phyloP scores from a whole-genome alignment of 2,329 filamentous ascomycete genomes.

The Alternaria dauci region DNA sequence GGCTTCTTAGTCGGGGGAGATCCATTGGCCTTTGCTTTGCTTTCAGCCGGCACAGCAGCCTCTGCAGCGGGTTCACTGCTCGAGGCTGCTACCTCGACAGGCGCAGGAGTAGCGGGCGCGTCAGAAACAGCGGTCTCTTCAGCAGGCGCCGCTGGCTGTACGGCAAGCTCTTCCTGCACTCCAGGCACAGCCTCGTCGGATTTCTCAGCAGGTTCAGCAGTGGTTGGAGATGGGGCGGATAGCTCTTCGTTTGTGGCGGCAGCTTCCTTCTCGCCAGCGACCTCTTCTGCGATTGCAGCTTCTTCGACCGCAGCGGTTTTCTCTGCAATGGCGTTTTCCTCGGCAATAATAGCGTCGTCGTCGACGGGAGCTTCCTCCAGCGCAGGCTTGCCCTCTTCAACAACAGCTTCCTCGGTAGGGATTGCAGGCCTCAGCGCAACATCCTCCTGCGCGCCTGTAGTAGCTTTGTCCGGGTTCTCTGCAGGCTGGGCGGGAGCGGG shows the following conservation, averaged over 20 bases:
- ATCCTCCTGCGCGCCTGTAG: conserved; percentile 54
- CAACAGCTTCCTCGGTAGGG: conserved; percentile 44
- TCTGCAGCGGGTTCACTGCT: conserved; percentile 1
- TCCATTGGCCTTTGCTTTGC: conserved; percentile 30
- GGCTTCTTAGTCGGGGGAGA: conserved; percentile 17
- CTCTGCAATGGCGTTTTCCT: conserved; percentile 30
- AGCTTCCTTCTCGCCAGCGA: not conserved
- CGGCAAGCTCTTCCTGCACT: conserved; percentile 52
- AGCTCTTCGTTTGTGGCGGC: not conserved
- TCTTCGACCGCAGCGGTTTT: conserved; percentile 7
- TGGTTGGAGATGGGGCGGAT: not conserved
- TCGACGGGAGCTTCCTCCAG: conserved; percentile 21
- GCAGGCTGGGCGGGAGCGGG: conserved; percentile 11
- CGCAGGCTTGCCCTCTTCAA: conserved; percentile 45
- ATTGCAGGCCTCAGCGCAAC: conserved; percentile 52
- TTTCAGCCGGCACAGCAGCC: conserved; percentile 1
- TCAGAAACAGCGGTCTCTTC: conserved; percentile 47
- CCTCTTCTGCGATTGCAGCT: conserved; percentile 3
- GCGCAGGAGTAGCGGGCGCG: conserved; percentile 31
- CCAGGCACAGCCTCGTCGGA: conserved; percentile 56
- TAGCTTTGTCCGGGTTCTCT: conserved; percentile 56
- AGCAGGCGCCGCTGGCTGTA: conserved; percentile 54
- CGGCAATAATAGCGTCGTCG: conserved; percentile 29
- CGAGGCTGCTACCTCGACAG: conserved; percentile 47
- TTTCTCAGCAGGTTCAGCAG: conserved; percentile 38